Base-by-base conservation (phyloP, 768 basidiomycete genomes). In the Stropharia rugosoannulata region DNA sequence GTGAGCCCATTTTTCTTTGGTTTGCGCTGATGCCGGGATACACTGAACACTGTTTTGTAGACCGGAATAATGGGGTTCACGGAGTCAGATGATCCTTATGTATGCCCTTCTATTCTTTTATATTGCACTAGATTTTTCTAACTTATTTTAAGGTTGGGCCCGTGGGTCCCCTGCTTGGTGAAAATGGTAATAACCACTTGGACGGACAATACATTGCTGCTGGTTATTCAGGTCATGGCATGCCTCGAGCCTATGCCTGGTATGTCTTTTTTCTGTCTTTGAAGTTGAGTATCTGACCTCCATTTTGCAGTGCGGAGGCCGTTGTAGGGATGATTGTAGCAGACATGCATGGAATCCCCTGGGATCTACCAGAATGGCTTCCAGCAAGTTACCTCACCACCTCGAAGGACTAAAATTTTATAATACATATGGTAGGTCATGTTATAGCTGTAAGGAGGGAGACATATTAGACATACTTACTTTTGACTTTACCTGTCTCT, bases 61-160 rank as follows among this genome's bases (percentile, higher is more conserved):
- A 90, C 87, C 0, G 93, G 92, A 0, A 90, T 94, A 42, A 91
- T 91, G 89, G 92, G 84, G 0, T 89, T 73, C 61, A 88, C 90
- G 0, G 73, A 71, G 51, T 72, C 71, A 0, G 72, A 74, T 0
- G 85, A 87, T 64, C 90, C 90, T 0, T 83, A 90, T 50, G 89
- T 92, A 63, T 54, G 86, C 73, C 22, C n/a, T 49, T 29, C 32
- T 5, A 51, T 22, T 29, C 15, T 38, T 10, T 18, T 44, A 15
- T 42, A 5, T 40, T 25, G 40, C 47, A 44, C 25, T 47, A n/a
- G 19, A 52, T 18, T 11, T 15, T 40, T 10, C 8, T 42, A 42
- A 42, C 35, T 12, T 52, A 22, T 42, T 13, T 8, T 50, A 39
- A 89, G 88, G 85, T 90, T 13, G 86, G 88, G 16, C 84, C 83